phyloP scores from a whole-genome alignment of 345 rosid species.

The Eucalyptus rudis region DNA sequence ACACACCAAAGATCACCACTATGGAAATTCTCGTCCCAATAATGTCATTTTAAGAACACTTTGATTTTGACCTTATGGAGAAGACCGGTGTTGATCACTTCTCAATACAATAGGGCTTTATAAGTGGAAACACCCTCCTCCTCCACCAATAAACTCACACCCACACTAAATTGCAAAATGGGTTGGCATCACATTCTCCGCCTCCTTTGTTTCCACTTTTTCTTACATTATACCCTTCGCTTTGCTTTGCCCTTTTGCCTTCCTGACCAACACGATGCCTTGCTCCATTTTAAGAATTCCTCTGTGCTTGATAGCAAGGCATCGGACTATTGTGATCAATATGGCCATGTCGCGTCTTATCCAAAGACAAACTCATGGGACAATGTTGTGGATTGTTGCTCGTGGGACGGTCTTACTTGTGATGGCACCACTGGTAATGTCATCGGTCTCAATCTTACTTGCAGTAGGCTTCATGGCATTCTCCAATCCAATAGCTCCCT shows the following conservation, averaged over 20 bases:
- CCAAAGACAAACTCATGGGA: not conserved
- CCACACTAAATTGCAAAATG: too few species aligned
- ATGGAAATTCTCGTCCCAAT: not conserved
- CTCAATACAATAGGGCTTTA: not conserved
- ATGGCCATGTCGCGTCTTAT: not conserved
- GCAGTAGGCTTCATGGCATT: not conserved
- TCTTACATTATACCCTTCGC: too few species aligned
- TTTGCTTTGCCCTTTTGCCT: fast-evolving
- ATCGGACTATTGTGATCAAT: fast-evolving
- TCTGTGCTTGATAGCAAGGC: not conserved
- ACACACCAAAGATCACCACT: fast-evolving
- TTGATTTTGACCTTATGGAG: not conserved
- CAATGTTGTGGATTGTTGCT: not conserved
- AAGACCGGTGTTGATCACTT: not conserved
- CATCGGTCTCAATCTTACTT: not conserved
- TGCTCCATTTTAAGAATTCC: too few species aligned
- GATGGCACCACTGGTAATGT: fast-evolving
- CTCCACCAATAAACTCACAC: too few species aligned
- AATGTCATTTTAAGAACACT: not conserved
- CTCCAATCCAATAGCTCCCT: not conserved
- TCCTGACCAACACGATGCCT: fast-evolving
- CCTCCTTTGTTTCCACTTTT: too few species aligned
- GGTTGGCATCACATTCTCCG: fast-evolving
- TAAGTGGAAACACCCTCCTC: too few species aligned
- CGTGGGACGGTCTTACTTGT: fast-evolving